These are phyloP conservation scores for Aurinia saxatilis DNA, from an alignment of 345 rosid genomes.

Conservation along the genomic window DNA sequence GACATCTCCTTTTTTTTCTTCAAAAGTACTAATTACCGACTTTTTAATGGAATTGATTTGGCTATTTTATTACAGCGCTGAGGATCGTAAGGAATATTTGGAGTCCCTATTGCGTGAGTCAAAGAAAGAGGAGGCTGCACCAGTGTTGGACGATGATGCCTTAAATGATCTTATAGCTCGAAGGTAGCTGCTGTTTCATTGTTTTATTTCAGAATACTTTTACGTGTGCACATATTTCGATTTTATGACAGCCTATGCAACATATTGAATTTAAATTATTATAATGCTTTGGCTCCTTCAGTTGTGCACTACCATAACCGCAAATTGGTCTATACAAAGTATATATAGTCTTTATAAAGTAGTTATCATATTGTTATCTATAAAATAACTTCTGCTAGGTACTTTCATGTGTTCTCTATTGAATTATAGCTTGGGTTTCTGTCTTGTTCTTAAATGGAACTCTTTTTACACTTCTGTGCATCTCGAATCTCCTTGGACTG, in stretches of 20 bases:
- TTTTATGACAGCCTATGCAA: not conserved
- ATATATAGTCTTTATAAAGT: not conserved
- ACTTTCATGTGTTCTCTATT: not conserved
- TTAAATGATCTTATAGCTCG: slow-evolving; percentile 82
- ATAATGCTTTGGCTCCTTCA: not conserved
- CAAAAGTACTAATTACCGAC: not conserved
- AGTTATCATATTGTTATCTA: not conserved
- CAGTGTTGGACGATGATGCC: slow-evolving; percentile 81
- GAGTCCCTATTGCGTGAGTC: slow-evolving; percentile 79
- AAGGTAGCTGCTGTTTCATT: slow-evolving; percentile 39
- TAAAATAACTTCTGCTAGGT: not conserved
- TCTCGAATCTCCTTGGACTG: not conserved
- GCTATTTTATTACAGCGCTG: slow-evolving; percentile 53
- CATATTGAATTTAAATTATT: not conserved
- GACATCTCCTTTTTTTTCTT: not conserved
- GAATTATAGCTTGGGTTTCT: not conserved
- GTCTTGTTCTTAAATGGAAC: not conserved
- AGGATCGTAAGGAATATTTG: slow-evolving; percentile 88
- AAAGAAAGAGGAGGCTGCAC: slow-evolving; percentile 91
- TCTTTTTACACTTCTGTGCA: not conserved
- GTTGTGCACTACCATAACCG: not conserved
- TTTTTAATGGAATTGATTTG: not conserved
- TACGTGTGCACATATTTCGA: not conserved
- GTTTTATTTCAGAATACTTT: not conserved
- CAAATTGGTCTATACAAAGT: not conserved